Base-by-base conservation (phyloP, 2,329 filamentous ascomycete species). In the Didymella sp. region DNA sequence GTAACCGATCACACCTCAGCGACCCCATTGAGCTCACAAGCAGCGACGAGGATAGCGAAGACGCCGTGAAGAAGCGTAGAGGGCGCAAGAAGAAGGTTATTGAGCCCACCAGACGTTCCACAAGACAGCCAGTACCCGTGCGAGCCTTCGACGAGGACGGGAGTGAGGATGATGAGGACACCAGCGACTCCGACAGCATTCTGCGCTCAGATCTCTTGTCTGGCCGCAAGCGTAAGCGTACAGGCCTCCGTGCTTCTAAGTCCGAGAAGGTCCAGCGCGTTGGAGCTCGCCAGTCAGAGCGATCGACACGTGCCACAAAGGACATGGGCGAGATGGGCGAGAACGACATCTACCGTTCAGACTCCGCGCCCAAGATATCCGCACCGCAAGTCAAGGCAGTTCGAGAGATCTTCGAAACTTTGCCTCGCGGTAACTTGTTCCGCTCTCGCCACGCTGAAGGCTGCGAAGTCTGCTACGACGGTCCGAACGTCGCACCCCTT, bases 381-480 rank as follows among this genome's bases (percentile, higher is more conserved):
- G 78, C 79, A 11, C 80, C 85, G 1, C 87, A 87, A 74, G 77
- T 85, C 38, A 77, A 85, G 12, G 86, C 87, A 13, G 84, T 78
- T 5, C 76, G 92, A 62, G 95, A 98, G 72, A 74, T 85, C 6
- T 98, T 96, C 71, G 81, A 86, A 53, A 80, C 81, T 0, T 70
- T 91, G 1, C 77, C 86, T 1, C 76, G 80, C 4, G 82, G 87
- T 13, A 85, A 89, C 35, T 77, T 82, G 2, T 99, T 99, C 74
- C 83, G 84, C 51, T 78, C 81, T 21, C 83, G 85, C 11, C 95
- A 99, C 74, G 85, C 83, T 43, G 80, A 84, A 37, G 80, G 79
- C 7, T 99, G 95, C 73, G 88, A 91, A 63, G 83, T 86, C 2
- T 99, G 95, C 71, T 83, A 84, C 8, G 79, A 84, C 44, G 79